Base-by-base conservation (phyloP, 805 yeast species). In the Kregervanrija fluxuum region DNA sequence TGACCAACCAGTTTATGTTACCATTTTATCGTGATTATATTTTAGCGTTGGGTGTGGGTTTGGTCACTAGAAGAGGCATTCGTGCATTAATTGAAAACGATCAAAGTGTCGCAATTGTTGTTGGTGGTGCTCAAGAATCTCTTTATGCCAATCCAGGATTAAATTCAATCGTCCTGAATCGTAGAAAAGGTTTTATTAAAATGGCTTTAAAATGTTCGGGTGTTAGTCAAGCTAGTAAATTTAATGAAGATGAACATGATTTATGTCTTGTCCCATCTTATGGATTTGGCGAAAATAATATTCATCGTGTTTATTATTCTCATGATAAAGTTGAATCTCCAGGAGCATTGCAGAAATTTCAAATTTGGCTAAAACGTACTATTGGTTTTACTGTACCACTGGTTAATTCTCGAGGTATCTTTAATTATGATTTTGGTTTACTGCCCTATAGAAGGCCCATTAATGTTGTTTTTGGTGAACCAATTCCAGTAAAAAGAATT, bases 71-170 rank as follows among this genome's bases (percentile, higher is more conserved):
- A 44, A 69, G 68, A 39, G 88, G 90, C 51, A 84, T 93, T 38
- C 65, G 75, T 48, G 72, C 80, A 22, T 69, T 87, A 28, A 70
- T 93, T 40, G 64, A 61, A 43, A 74, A 79, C 46, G 79, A 82
- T 51, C 81, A 78, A 53, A 85, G 95, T 2, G 83, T 90, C 11
- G 85, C 91, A 49, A 81, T 93, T 46, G 98, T 93, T 1, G 81
- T 93, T 17, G 99, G 99, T 2, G 99, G 99, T 0, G 98, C 98
- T 0, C 85, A 88, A 48, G 99, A 93, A 57, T 80, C 95, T 1
- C 68, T 93, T 33, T 61, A 86, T 28, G 77, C 86, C 5, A 68
- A 70, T 43, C 80, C 84, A 0, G 77, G 79, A 8, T 74, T 79
- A 52, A 74, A 76, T 43, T 83, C 84, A 46, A 66, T 93, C 39